Conservation (phyloP, 129 eudicot species). For the Kitagawia praeruptora region DNA sequence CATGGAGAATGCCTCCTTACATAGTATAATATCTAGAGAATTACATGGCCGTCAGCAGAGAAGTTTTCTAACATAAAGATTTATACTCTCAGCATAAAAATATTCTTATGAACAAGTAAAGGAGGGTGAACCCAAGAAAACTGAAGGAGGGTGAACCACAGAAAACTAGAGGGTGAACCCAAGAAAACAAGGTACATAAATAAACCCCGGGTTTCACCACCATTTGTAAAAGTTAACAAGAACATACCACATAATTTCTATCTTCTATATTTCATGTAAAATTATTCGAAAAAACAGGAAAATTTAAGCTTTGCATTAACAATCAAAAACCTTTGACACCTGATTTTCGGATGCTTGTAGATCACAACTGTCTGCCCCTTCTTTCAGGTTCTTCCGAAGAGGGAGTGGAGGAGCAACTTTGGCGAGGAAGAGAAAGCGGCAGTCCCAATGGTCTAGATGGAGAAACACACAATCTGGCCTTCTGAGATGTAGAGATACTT, state of each 20-base stretch:
- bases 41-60: no score
- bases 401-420: conserved; percentile 46
- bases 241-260: conserved; percentile 26
- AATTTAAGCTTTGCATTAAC: conserved; percentile 35
- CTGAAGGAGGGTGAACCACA: not conserved
- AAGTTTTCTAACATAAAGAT: no score
- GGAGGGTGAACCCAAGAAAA: no score
- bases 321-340: conserved; percentile 83
- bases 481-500: conserved; percentile 53
- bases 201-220: conserved; percentile 22
- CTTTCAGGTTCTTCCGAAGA: conserved; percentile 53
- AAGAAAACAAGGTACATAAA: conserved; percentile 27
- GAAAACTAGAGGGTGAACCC: not conserved
- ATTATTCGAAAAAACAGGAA: conserved; percentile 19
- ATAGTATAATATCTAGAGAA: no score
- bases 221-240: conserved; percentile 11
- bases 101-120: no score
- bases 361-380: conserved; percentile 53
- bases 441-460: conserved; percentile 29
- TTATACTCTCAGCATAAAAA: no score
- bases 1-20: no score
- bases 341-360: conserved; percentile 43
- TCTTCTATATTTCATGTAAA: conserved; percentile 30
- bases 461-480: conserved; percentile 21
- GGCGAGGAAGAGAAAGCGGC: conserved; percentile 48